Percentiles rank a stretch among this genome's conserved stretches.
Conservation (phyloP, 805 yeast species). For the Maudiozyma barnettii region DNA sequence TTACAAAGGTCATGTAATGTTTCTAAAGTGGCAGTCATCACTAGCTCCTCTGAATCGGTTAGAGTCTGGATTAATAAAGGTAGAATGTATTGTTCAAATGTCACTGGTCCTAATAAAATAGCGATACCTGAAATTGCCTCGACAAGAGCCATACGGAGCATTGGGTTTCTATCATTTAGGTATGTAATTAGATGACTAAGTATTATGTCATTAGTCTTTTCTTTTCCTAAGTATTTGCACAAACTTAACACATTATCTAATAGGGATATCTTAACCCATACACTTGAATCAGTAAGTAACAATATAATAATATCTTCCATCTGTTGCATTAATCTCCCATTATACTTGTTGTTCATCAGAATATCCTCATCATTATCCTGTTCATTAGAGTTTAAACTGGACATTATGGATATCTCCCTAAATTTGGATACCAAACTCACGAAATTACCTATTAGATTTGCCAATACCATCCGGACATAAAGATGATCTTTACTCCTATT, state of each 20-base stretch:
- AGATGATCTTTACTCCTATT: slow-evolving; percentile 30
- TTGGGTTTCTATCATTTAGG: slow-evolving; percentile 65
- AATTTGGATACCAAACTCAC: slow-evolving; percentile 56
- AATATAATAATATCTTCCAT: slow-evolving; percentile 59
- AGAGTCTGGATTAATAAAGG: slow-evolving; percentile 80
- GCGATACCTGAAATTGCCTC: slow-evolving; percentile 65
- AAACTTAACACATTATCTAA: slow-evolving; percentile 64
- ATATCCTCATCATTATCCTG: slow-evolving; percentile 13
- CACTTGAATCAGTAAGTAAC: slow-evolving; percentile 59
- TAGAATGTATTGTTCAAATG: slow-evolving; percentile 78
- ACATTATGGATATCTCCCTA: slow-evolving; percentile 44
- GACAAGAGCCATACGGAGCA: slow-evolving; percentile 61
- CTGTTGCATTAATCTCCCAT: slow-evolving; percentile 21
- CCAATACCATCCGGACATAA: slow-evolving; percentile 57
- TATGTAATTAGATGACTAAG: slow-evolving; percentile 87
- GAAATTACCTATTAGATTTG: slow-evolving; percentile 63
- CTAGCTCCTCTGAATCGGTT: slow-evolving; percentile 75
- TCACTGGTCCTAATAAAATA: slow-evolving; percentile 67
- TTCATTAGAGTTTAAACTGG: slow-evolving; percentile 14
- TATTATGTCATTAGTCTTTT: slow-evolving; percentile 78
- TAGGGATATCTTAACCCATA: slow-evolving; percentile 60
- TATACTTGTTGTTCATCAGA: slow-evolving; percentile 15
- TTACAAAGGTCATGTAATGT: slow-evolving; percentile 47
- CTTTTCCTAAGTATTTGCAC: slow-evolving; percentile 76
- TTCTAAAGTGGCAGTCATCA: slow-evolving; percentile 59